Evolutionary conservation across 1,139 yeast genomes (phyloP).

Genomic region (Pneumocystis carinii): DNA sequence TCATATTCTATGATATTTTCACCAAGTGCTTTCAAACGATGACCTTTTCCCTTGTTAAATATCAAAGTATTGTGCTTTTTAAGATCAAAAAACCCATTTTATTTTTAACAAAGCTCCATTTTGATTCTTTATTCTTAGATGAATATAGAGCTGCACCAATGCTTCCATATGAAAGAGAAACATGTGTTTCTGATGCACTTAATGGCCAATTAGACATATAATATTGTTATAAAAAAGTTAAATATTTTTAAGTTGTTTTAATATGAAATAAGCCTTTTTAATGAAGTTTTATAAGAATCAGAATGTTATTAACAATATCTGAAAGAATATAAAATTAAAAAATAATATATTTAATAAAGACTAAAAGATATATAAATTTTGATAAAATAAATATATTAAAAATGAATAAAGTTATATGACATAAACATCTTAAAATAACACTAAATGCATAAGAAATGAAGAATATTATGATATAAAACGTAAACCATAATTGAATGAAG

Average conservation of each 20-base stretch:
- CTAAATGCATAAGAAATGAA: not conserved
- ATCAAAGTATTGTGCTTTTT: not conserved
- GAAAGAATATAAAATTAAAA: too few relatives aligned
- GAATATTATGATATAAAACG: not conserved
- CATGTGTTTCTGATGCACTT: not conserved
- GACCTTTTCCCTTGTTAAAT: not conserved
- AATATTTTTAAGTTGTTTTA: not conserved
- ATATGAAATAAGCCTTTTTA: not conserved
- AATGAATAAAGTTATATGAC: too few relatives aligned
- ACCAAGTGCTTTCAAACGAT: not conserved
- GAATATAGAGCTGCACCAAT: not conserved
- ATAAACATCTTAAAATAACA: too few relatives aligned
- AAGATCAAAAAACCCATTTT: not conserved
- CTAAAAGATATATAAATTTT: too few relatives aligned
- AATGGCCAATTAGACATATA: constrained; percentile 1
- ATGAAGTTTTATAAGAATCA: too few relatives aligned
- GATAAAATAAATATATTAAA: too few relatives aligned
- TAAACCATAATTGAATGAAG: not conserved
- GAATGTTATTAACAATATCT: too few relatives aligned
- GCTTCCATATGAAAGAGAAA: constrained; percentile 1
- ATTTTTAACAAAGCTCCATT: not conserved
- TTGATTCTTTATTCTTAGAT: not conserved
- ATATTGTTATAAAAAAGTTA: not conserved
- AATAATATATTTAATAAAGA: too few relatives aligned
- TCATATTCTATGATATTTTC: not conserved